These are phyloP conservation scores for Pseudogymnoascus sp. DNA, from an alignment of 2,329 filamentous ascomycete genomes.

Conservation along the genomic window DNA sequence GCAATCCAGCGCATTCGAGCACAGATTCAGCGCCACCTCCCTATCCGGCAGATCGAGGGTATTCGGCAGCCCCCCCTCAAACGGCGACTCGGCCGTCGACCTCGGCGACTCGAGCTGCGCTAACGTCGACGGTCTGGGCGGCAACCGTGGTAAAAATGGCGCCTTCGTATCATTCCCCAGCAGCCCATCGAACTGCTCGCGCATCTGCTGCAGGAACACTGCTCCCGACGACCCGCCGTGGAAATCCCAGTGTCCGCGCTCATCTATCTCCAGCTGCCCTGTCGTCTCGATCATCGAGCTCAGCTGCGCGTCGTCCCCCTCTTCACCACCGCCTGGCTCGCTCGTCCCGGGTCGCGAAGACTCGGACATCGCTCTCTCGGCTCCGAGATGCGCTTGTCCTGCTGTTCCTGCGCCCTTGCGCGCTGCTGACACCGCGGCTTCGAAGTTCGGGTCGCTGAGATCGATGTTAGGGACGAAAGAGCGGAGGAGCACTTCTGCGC, in stretches of 20 bases:
- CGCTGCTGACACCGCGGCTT: conserved; percentile 61
- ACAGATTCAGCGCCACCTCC: conserved; percentile 45
- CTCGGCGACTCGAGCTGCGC: conserved; percentile 29
- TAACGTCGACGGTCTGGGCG: conserved; percentile 43
- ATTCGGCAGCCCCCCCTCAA: conserved; percentile 25
- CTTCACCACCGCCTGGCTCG: conserved; percentile 10
- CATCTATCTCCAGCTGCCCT: conserved; percentile 83
- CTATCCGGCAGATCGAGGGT: conserved; percentile 60
- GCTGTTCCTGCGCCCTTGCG: conserved; percentile 9
- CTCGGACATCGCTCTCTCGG: not conserved
- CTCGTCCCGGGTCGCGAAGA: conserved; percentile 21
- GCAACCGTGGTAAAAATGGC: conserved; percentile 45
- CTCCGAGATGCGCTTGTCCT: not conserved
- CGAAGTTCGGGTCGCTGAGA: conserved; percentile 74
- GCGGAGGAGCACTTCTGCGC: conserved; percentile 58
- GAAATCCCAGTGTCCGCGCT: conserved; percentile 89
- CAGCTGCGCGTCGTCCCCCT: conserved; percentile 61
- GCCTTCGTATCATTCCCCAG: conserved; percentile 53
- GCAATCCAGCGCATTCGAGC: conserved; percentile 48
- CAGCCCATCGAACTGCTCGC: conserved; percentile 75
- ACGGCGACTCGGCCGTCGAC: conserved; percentile 24
- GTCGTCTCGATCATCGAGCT: conserved; percentile 94
- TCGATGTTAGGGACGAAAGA: conserved; percentile 58
- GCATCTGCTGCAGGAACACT: conserved; percentile 79
- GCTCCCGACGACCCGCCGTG: conserved; percentile 88